Conservation (phyloP, 1,284 basidiomycete species). For the Trametes sp. region DNA sequence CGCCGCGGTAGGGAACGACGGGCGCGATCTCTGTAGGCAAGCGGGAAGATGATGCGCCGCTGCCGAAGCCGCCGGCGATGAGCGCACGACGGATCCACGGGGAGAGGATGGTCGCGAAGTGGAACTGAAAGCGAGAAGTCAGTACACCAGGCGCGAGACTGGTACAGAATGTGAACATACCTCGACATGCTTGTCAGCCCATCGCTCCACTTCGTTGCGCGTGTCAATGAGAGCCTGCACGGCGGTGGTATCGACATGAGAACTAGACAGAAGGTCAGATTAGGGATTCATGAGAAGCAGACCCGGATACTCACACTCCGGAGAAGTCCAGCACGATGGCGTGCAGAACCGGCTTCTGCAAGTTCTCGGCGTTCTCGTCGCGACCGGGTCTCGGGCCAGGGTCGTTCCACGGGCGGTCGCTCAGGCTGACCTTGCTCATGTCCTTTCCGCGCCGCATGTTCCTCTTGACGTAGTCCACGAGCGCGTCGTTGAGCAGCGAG, state of each 20-base stretch:
- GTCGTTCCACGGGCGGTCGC: slow-evolving; percentile 96
- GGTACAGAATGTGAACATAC: slow-evolving; percentile 47
- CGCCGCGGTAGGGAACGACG: slow-evolving; percentile 69
- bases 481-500: slow-evolving; percentile 75
- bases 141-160: background rate
- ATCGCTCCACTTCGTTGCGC: slow-evolving; percentile 86
- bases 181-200: slow-evolving; percentile 83
- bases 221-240: slow-evolving; percentile 93
- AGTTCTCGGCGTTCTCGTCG: slow-evolving; percentile 59
- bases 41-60: slow-evolving; percentile 53
- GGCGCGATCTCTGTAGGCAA: slow-evolving; percentile 73
- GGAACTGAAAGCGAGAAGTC: slow-evolving; percentile 61
- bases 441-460: slow-evolving; percentile 83
- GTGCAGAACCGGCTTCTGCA: slow-evolving; percentile 72
- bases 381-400: slow-evolving; percentile 71
- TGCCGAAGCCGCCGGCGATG: slow-evolving; percentile 88
- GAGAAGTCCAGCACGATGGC: slow-evolving; percentile 95
- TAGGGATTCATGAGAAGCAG: slow-evolving; percentile 13
- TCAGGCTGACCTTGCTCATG: slow-evolving; percentile 63
- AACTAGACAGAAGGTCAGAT: slow-evolving; percentile 47
- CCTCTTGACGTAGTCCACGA: slow-evolving; percentile 85
- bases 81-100: slow-evolving; percentile 95
- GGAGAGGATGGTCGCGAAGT: slow-evolving; percentile 89
- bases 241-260: slow-evolving; percentile 87
- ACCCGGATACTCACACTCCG: slow-evolving; percentile 65